A percentile compares a stretch with the other conserved stretches of the same genome.
These are phyloP conservation scores for Apiospora pterosperma DNA, from an alignment of 2,329 filamentous ascomycete genomes.

Conservation along the genomic window DNA sequence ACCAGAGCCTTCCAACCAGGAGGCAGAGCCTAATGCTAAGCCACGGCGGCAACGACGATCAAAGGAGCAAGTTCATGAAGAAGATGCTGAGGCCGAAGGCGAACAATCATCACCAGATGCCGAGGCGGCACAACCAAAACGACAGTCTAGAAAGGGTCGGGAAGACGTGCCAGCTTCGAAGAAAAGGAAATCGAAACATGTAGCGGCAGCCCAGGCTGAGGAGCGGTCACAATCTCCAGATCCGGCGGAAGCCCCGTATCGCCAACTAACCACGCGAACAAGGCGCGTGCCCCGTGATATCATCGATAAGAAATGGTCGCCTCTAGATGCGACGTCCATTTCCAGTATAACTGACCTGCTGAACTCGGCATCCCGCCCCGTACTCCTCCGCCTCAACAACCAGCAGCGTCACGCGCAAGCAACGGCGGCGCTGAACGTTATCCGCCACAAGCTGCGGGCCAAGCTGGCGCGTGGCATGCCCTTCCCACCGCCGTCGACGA, in stretches of 20 bases:
- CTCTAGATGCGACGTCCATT: slow-evolving; percentile 52
- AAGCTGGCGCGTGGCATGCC: slow-evolving; percentile 59
- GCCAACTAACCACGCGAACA: slow-evolving; percentile 47
- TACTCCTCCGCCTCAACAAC: slow-evolving; percentile 53
- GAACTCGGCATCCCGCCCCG: slow-evolving; percentile 56
- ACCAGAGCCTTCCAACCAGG: slow-evolving; percentile 20
- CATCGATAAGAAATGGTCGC: slow-evolving; percentile 67
- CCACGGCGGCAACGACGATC: not conserved
- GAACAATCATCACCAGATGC: slow-evolving; percentile 8
- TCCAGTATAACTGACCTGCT: slow-evolving; percentile 54
- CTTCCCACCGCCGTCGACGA: slow-evolving; percentile 55
- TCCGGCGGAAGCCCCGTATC: slow-evolving; percentile 33
- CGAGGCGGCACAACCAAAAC: slow-evolving; percentile 5
- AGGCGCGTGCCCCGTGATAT: slow-evolving; percentile 56
- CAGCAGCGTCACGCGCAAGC: slow-evolving; percentile 50
- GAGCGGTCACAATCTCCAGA: slow-evolving; percentile 21
- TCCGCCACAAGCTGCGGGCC: slow-evolving; percentile 52
- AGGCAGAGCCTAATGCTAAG: slow-evolving; percentile 1
- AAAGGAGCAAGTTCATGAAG: slow-evolving; percentile 4
- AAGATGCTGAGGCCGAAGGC: slow-evolving; percentile 4
- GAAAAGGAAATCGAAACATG: not conserved
- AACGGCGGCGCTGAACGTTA: slow-evolving; percentile 50
- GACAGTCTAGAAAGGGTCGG: slow-evolving; percentile 2
- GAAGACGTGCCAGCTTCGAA: slow-evolving; percentile 9
- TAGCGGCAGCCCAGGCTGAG: slow-evolving; percentile 6